Conservation (phyloP, 805 yeast genomes). For the Cephaloascus fragrans region DNA sequence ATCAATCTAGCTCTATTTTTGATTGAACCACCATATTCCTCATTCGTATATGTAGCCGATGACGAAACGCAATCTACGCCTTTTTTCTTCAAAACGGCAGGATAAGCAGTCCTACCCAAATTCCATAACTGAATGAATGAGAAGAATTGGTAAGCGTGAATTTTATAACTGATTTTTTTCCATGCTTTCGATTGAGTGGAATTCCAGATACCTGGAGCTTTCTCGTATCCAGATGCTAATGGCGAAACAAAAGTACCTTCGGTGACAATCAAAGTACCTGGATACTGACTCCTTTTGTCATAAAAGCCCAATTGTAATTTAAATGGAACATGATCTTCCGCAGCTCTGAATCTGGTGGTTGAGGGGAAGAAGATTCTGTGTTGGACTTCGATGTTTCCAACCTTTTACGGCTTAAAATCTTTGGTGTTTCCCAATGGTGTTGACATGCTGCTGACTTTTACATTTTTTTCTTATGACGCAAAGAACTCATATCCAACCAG, state of each 20-base stretch:
- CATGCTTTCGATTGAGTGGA: conserved; percentile 8
- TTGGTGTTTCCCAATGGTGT: conserved; percentile 17
- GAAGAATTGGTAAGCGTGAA: conserved; percentile 6
- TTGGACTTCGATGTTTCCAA: conserved; percentile 4
- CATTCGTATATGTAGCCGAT: conserved; percentile 12
- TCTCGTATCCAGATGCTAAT: conserved; percentile 3
- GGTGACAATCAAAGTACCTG: conserved; percentile 7
- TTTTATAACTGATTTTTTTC: conserved; percentile 8
- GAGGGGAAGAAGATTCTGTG: conserved; percentile 7
- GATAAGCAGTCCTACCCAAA: conserved; percentile 7
- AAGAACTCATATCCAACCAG: no score
- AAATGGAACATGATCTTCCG: conserved; percentile 6
- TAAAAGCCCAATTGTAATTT: conserved; percentile 9
- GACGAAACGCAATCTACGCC: conserved; percentile 2
- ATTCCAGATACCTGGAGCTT: conserved; percentile 8
- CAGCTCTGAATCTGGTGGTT: conserved; percentile 7
- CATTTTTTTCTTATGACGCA: no score
- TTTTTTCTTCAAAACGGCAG: conserved; percentile 1
- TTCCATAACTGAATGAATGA: conserved; percentile 8
- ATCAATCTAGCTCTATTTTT: conserved; percentile 11
- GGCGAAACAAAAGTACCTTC: conserved; percentile 8
- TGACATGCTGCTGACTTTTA: no score
- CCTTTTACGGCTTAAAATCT: conserved; percentile 10
- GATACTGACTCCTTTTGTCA: conserved; percentile 6
- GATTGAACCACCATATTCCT: conserved; percentile 14